phyloP scores from a whole-genome alignment of 176 grass and related monocot species.

The Chloris gayana region DNA sequence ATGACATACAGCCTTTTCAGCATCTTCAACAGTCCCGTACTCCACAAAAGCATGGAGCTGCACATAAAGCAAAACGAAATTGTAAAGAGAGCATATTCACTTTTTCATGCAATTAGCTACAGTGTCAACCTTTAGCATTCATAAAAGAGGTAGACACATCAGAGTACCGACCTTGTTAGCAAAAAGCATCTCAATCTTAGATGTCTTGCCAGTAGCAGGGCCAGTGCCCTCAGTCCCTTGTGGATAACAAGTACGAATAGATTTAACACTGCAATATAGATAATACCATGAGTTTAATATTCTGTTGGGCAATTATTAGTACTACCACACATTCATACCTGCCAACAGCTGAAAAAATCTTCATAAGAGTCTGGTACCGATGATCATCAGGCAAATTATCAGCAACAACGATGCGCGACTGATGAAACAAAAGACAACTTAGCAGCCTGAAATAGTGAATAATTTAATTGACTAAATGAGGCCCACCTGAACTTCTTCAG shows the following conservation, averaged over 20 bases:
- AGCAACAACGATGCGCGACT: constrained; percentile 95
- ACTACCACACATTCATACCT: constrained; percentile 57
- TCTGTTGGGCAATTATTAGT: constrained; percentile 7
- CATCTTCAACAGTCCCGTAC: constrained; percentile 83
- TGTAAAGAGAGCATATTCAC: background rate
- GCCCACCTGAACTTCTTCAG: constrained; percentile 87
- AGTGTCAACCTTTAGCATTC: background rate
- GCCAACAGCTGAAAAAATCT: constrained; percentile 89
- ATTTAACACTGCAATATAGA: constrained; percentile 75
- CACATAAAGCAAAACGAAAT: constrained; percentile 28
- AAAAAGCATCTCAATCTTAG: constrained; percentile 89
- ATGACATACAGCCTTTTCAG: constrained; percentile 83
- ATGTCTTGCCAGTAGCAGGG: constrained; percentile 57
- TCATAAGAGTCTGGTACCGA: constrained; percentile 87
- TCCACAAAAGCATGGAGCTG: constrained; percentile 98
- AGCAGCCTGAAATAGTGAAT: constrained; percentile 13
- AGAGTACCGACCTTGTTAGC: constrained; percentile 71
- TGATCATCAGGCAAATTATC: constrained; percentile 95
- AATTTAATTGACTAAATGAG: constrained; percentile 8
- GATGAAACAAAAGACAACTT: constrained; percentile 10
- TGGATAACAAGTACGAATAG: constrained; percentile 96
- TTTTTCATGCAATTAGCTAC: background rate
- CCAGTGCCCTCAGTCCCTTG: constrained; percentile 53
- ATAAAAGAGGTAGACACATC: constrained; percentile 9
- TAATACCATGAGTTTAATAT: constrained; percentile 27